Evolutionary conservation across 176 grass and related monocot species (phyloP).

Genomic region (Saccharum spontaneum): DNA sequence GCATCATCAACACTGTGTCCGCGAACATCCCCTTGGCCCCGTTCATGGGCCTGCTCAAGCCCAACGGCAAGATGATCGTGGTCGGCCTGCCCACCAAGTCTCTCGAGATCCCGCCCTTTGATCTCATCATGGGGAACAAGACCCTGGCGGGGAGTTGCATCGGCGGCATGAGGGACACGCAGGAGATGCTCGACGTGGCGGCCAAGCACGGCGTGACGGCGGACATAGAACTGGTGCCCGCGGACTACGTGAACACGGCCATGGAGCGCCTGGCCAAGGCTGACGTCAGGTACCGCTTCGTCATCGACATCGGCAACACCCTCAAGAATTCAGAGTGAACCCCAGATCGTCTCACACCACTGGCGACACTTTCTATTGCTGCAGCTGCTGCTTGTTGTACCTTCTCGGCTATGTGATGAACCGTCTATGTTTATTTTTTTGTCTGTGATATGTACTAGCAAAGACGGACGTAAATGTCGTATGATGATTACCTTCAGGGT

Average conservation of each 20-base stretch:
- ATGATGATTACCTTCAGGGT: too few species aligned
- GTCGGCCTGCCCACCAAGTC: constrained; percentile 52
- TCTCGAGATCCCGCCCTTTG: constrained; percentile 38
- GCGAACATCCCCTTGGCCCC: constrained; percentile 42
- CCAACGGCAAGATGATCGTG: constrained; percentile 65
- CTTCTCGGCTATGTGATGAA: too few species aligned
- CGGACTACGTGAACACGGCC: constrained; percentile 64
- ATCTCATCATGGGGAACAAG: constrained; percentile 29
- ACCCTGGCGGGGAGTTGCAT: constrained; percentile 55
- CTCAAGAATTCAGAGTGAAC: constrained; percentile 20
- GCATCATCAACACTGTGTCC: constrained; percentile 64
- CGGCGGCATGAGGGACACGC: constrained; percentile 65
- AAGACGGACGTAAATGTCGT: too few species aligned
- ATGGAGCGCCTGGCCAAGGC: constrained; percentile 60
- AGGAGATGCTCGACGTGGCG: constrained; percentile 74
- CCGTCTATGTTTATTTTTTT: too few species aligned
- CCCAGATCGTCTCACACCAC: too few species aligned
- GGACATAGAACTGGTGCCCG: constrained; percentile 54
- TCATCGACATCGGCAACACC: constrained; percentile 84
- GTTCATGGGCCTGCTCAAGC: constrained; percentile 45
- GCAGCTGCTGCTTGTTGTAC: too few species aligned
- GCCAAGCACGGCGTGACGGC: constrained; percentile 53
- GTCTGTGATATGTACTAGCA: too few species aligned
- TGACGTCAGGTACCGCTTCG: constrained; percentile 75
- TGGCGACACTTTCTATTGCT: too few species aligned